Base-by-base conservation (phyloP, 495 filamentous ascomycete genomes). In the Letharia columbiana region DNA sequence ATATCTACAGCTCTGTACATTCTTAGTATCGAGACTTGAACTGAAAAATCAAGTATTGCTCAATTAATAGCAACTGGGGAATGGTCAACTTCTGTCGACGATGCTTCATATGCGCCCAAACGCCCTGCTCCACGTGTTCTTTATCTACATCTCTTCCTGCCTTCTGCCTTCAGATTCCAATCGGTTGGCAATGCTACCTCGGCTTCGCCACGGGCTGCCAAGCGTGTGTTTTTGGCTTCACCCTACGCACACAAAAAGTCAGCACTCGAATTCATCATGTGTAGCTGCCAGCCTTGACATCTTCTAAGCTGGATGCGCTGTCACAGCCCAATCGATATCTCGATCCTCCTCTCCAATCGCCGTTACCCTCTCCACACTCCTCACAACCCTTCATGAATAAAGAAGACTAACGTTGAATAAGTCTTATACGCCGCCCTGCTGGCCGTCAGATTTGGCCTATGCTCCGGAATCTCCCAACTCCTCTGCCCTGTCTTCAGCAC, bases 341-440 rank as follows among this genome's bases (percentile, higher is more conserved):
- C 23, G 42, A 62, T 23, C 45, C 20, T 33, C 7, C 10, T 13
- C 33, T 37, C 23, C 49, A 6, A 37, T 39, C 23, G 35, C 50
- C 41, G 39, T 20, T 20, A 23, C 13, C 28, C 56, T 17, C 41
- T 33, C 12, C 31, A 39, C 18, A 47, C 12, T n/a, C 50, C 33
- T 37, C 20, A 42, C 15, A 28, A 44, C 18, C 44, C 18, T 45
- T 12, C 2, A 66, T 13, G 31, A n/a, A 54, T 37, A 13, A 45
- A 15, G 0, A 28, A 39, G 4, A 66, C 57, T 50, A 13, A 96
- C 93, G 94, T 98, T 77, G 83, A 95, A 75, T 97, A 99, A 20
- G 95, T 84, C 81, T 89, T 93, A 80, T 84, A 99, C 15, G 91
- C 92, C 63, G 82, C 91, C 62, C 90, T 85, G 61, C 79, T 86